phyloP scores from a whole-genome alignment of 257 asterid species.

The Penstemon davidsonii region DNA sequence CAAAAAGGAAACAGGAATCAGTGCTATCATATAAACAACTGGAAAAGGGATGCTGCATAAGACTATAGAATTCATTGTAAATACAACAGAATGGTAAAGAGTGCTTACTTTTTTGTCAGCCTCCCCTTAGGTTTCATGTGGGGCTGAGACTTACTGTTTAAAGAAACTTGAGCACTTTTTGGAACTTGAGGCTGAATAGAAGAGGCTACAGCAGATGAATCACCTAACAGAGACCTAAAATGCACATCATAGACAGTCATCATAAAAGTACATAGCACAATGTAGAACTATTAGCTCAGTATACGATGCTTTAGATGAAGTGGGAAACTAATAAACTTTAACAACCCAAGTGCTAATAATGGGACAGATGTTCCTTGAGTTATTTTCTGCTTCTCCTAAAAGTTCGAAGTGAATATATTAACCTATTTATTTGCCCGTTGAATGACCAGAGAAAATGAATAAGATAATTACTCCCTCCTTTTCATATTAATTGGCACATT shows the following conservation, averaged over 20 bases:
- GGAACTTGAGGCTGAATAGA: constrained; percentile 39
- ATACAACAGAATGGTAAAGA: constrained; percentile 9
- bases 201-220: constrained; percentile 39
- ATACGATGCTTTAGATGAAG: background rate
- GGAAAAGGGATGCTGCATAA: constrained; percentile 17
- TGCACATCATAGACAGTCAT: constrained; percentile 19
- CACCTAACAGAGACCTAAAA: constrained; percentile 52
- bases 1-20: constrained; percentile 22
- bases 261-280: constrained; percentile 17
- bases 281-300: background rate
- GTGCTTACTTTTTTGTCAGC: constrained; percentile 73
- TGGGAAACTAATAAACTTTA: constrained; percentile 9
- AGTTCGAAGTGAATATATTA: background rate
- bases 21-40: constrained; percentile 21
- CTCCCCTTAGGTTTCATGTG: constrained; percentile 53
- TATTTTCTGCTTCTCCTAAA: constrained; percentile 21
- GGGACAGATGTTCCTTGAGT: constrained; percentile 16
- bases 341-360: constrained; percentile 5
- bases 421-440: constrained; percentile 3
- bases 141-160: constrained; percentile 37
- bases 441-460: background rate
- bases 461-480: no score
- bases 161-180: constrained; percentile 41
- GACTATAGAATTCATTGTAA: constrained; percentile 21
- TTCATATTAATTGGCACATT: no score